phyloP scores from a whole-genome alignment of 2,329 filamentous ascomycete species.

The Xylaria sp. region DNA sequence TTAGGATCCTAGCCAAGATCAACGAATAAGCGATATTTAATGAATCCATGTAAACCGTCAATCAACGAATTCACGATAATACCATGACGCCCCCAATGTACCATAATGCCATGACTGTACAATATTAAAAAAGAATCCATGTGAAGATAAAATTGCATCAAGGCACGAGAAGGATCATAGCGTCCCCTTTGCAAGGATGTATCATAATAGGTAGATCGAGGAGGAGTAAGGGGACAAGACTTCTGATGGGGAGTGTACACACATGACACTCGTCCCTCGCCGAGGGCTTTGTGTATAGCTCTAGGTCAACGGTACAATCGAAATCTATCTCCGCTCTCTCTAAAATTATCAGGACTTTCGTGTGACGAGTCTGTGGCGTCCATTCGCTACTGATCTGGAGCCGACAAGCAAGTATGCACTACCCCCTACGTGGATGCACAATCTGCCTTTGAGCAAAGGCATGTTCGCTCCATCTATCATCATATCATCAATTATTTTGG shows the following conservation, averaged over 20 bases:
- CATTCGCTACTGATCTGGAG: background rate
- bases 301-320: slow-evolving; percentile 19
- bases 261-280: background rate
- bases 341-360: background rate
- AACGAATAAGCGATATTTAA: slow-evolving; percentile 77
- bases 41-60: slow-evolving; percentile 38
- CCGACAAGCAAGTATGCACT: background rate
- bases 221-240: slow-evolving; percentile 7
- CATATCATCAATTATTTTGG: background rate
- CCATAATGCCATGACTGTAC: slow-evolving; percentile 36
- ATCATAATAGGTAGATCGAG: slow-evolving; percentile 21
- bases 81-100: slow-evolving; percentile 38
- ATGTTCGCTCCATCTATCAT: background rate
- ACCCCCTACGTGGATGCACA: background rate
- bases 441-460: background rate
- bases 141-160: slow-evolving; percentile 23
- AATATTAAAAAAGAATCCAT: slow-evolving; percentile 33
- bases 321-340: slow-evolving; percentile 34
- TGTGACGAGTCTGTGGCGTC: background rate
- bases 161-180: slow-evolving; percentile 5
- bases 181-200: slow-evolving; percentile 29
- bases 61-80: slow-evolving; percentile 48
- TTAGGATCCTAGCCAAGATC: slow-evolving; percentile 97
- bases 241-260: slow-evolving; percentile 5
- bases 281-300: background rate